Percentiles rank a stretch among this genome's conserved stretches.
Conservation (phyloP, 202 grass and related monocot species). For the Zoysia matrella region DNA sequence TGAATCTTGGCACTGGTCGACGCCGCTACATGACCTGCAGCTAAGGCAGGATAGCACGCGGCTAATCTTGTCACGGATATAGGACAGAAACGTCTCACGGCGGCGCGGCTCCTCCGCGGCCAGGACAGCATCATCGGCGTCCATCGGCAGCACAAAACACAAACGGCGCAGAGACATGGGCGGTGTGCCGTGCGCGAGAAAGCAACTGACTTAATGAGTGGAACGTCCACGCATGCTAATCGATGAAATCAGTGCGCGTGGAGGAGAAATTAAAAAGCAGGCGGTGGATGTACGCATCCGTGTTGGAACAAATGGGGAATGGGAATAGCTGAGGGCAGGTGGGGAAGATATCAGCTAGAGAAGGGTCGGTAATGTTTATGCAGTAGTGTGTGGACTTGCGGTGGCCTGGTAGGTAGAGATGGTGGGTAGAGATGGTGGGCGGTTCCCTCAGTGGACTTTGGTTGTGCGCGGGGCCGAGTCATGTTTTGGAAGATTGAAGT, state of each 20-base stretch:
- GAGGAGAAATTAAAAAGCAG: constrained; percentile 6
- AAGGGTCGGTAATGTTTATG: not conserved
- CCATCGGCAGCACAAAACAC: constrained; percentile 63
- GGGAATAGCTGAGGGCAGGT: constrained; percentile 27
- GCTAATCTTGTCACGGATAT: constrained; percentile 27
- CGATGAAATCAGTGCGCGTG: not conserved
- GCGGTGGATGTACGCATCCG: constrained; percentile 37
- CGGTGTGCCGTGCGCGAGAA: not conserved
- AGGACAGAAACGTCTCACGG: not conserved
- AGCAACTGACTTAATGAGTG: not conserved
- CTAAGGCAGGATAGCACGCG: constrained; percentile 45
- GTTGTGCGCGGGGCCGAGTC: not conserved
- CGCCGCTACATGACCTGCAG: constrained; percentile 32
- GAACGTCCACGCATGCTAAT: constrained; percentile 25
- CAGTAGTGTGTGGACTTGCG: not conserved
- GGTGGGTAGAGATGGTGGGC: constrained; percentile 31
- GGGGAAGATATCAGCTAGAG: not conserved
- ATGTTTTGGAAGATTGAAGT: too few relatives aligned
- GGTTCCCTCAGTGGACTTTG: constrained; percentile 42
- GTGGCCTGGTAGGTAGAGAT: not conserved
- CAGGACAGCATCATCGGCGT: constrained; percentile 41
- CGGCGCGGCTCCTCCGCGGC: not conserved
- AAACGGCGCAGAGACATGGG: constrained; percentile 50
- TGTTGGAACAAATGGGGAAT: constrained; percentile 2
- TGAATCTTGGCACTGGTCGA: constrained; percentile 15